phyloP scores from a whole-genome alignment of 2,329 filamentous ascomycete genomes.

The Nigrospora osmanthi region DNA sequence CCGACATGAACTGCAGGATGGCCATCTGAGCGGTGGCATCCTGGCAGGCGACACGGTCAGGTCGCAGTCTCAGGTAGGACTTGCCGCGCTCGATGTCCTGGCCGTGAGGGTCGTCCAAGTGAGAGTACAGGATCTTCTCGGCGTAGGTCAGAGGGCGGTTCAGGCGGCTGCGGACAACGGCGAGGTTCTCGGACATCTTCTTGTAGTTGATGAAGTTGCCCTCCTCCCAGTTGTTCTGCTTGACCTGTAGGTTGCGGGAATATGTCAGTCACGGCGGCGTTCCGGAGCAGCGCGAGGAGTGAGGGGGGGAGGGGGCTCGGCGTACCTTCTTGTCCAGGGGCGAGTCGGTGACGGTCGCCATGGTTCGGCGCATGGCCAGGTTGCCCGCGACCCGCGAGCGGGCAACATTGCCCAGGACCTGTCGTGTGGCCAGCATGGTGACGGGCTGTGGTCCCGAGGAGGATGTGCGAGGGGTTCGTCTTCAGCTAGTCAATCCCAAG shows the following conservation, averaged over 20 bases:
- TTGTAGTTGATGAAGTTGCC: slow-evolving; percentile 98
- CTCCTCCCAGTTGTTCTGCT: slow-evolving; percentile 95
- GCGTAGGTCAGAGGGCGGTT: slow-evolving; percentile 91
- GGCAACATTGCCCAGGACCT: slow-evolving; percentile 58
- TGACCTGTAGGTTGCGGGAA: slow-evolving; percentile 45
- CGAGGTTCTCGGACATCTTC: slow-evolving; percentile 98
- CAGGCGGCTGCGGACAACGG: slow-evolving; percentile 79
- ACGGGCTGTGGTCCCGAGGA: slow-evolving; percentile 19
- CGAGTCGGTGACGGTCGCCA: slow-evolving; percentile 82
- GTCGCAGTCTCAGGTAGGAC: slow-evolving; percentile 93
- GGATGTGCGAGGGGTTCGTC: slow-evolving; percentile 7
- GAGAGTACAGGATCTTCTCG: slow-evolving; percentile 99
- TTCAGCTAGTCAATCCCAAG: slow-evolving; percentile 9
- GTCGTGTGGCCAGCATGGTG: slow-evolving; percentile 65
- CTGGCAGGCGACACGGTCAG: slow-evolving; percentile 97
- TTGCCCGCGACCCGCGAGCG: slow-evolving; percentile 47
- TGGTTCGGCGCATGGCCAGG: slow-evolving; percentile 55
- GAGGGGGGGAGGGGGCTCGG: slow-evolving; percentile 1
- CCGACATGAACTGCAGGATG: slow-evolving; percentile 99
- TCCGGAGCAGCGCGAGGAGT: too few species aligned
- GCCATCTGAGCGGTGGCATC: slow-evolving; percentile 99
- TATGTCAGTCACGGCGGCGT: neutral
- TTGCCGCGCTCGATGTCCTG: slow-evolving; percentile 94
- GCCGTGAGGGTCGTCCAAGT: slow-evolving; percentile 91
- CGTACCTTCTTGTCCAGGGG: slow-evolving; percentile 78